Percentiles rank a stretch among this genome's conserved stretches.
Conservation (phyloP, 306 rosid genomes). For the Phaseolus lunatus region DNA sequence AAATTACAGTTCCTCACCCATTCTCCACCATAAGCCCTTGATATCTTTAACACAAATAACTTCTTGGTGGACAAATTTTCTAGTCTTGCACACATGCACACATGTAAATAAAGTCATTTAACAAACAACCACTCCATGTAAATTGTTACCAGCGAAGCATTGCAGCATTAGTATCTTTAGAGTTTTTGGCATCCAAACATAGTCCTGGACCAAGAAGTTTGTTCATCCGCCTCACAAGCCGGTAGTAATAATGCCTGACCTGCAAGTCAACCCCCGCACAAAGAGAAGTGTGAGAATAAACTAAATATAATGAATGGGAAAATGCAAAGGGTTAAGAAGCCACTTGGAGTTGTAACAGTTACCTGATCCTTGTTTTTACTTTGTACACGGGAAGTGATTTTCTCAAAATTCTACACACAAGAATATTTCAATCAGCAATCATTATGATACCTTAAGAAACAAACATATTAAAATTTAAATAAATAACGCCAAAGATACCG, state of each 20-base stretch:
- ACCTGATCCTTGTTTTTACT: conserved; percentile 98
- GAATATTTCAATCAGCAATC: conserved; percentile 42
- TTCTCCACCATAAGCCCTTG: conserved; percentile 14
- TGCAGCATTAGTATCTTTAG: conserved; percentile 96
- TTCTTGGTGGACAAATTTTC: conserved; percentile 17
- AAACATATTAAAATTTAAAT: conserved; percentile 4
- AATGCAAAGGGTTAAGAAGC: conserved; percentile 15
- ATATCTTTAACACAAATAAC: neutral
- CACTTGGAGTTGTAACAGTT: neutral
- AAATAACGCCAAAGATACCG: conserved; percentile 16
- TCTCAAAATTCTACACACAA: conserved; percentile 89
- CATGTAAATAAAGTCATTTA: neutral
- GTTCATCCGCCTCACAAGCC: conserved; percentile 98
- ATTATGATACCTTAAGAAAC: conserved; percentile 32
- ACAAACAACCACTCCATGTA: conserved; percentile 23
- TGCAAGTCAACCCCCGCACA: conserved; percentile 35
- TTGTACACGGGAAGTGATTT: conserved; percentile 92
- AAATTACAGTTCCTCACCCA: neutral
- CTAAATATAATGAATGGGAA: conserved; percentile 9
- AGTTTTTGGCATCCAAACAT: conserved; percentile 89
- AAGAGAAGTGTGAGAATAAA: conserved; percentile 35
- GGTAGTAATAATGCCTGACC: conserved; percentile 99
- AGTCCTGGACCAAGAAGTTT: conserved; percentile 94
- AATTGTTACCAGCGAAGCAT: conserved; percentile 91
- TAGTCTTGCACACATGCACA: neutral